Percentiles rank a stretch among this genome's conserved stretches.
Conservation (phyloP, 2,329 filamentous ascomycete species). For the Cryphonectria japonica region DNA sequence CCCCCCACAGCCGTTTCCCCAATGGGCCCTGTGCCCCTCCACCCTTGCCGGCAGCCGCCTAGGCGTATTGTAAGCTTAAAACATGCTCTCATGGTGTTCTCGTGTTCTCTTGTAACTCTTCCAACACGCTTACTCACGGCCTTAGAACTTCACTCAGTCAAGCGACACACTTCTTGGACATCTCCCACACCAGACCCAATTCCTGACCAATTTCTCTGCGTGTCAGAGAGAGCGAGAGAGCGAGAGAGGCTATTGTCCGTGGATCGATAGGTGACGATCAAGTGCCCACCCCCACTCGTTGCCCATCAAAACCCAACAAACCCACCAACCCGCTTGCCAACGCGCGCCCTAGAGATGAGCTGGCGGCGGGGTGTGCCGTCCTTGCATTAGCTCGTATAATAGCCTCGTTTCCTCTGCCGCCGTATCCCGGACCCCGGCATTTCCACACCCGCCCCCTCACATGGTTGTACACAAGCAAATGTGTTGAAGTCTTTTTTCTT, state of each 20-base stretch:
- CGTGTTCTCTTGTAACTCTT: background rate
- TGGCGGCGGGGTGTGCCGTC: background rate
- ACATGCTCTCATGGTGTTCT: background rate
- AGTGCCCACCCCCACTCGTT: background rate
- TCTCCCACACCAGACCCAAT: background rate
- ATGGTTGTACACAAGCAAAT: background rate
- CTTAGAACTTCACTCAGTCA: background rate
- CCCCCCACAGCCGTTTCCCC: no score
- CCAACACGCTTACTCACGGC: background rate
- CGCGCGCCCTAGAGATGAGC: background rate
- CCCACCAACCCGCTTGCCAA: background rate
- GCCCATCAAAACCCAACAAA: no score
- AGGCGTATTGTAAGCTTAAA: background rate
- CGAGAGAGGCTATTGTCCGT: no score
- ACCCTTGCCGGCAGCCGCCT: background rate
- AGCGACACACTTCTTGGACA: background rate
- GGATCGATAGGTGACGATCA: background rate
- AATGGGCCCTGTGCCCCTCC: background rate
- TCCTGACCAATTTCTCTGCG: background rate
- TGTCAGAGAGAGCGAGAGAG: background rate
- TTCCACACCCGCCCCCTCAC: background rate
- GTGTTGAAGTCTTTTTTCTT: no score
- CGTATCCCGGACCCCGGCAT: background rate
- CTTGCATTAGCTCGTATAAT: background rate
- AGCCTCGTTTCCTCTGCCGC: background rate